These are phyloP conservation scores for Pyricularia sp. DNA, from an alignment of 2,329 filamentous ascomycete species.

Conservation along the genomic window DNA sequence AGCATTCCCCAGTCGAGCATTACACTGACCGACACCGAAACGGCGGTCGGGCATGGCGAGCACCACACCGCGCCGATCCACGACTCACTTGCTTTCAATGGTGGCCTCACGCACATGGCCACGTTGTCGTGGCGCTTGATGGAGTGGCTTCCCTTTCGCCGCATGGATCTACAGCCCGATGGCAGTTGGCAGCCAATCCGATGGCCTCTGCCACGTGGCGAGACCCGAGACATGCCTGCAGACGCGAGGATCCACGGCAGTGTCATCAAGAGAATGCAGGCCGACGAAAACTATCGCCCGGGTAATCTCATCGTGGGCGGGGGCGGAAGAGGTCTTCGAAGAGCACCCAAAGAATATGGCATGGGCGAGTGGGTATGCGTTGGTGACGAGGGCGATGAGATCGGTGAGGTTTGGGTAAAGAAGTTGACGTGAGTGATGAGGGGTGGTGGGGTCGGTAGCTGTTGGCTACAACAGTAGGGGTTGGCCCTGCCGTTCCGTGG, in stretches of 20 bases:
- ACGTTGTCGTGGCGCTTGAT: constrained; percentile 63
- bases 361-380: constrained; percentile 62
- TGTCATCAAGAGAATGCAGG: constrained; percentile 58
- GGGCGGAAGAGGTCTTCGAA: constrained; percentile 55
- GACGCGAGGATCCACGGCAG: constrained; percentile 60
- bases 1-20: constrained; percentile 13
- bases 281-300: constrained; percentile 52
- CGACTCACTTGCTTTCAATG: constrained; percentile 54
- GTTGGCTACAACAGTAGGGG: not conserved
- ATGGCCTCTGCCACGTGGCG: constrained; percentile 67
- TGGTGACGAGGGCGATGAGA: constrained; percentile 48
- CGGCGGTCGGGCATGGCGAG: not conserved
- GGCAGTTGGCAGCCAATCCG: constrained; percentile 68
- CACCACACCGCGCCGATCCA: constrained; percentile 44
- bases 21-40: not conserved
- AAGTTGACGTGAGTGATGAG: constrained; percentile 6
- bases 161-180: constrained; percentile 63
- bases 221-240: constrained; percentile 62
- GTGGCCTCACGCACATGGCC: constrained; percentile 39
- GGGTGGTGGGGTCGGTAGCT: not conserved
- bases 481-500: too few relatives aligned
- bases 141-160: constrained; percentile 69
- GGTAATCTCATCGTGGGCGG: constrained; percentile 72
- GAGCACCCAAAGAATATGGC: constrained; percentile 46
- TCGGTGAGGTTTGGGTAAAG: constrained; percentile 56